These are phyloP conservation scores for Nakazawaea laoshanensis DNA, from an alignment of 805 yeast species.

Conservation along the genomic window DNA sequence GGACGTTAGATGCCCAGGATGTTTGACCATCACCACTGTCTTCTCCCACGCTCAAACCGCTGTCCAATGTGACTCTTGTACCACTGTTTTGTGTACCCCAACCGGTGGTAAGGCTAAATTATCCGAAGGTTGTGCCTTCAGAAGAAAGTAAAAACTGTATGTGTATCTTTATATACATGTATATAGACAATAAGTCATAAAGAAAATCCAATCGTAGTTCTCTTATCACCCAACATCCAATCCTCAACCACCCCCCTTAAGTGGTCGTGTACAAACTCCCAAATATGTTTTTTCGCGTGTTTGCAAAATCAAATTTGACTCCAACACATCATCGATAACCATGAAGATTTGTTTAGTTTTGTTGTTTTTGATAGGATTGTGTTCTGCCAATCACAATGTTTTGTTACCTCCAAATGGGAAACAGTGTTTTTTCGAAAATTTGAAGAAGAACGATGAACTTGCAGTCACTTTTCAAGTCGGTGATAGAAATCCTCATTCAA, in stretches of 20 bases:
- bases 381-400: slow-evolving; percentile 61
- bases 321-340: no score
- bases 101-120: slow-evolving; percentile 96
- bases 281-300: no score
- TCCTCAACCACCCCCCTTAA: no score
- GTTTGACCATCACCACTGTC: slow-evolving; percentile 90
- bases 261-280: no score
- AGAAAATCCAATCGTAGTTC: no score
- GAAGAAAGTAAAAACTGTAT: slow-evolving; percentile 94
- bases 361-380: not conserved
- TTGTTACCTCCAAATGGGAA: slow-evolving; percentile 76
- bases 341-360: no score
- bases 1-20: slow-evolving; percentile 96
- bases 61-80: slow-evolving; percentile 90
- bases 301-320: no score
- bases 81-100: slow-evolving; percentile 90
- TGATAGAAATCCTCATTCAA: slow-evolving; percentile 68
- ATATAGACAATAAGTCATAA: no score
- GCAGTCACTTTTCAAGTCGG: slow-evolving; percentile 92
- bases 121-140: slow-evolving; percentile 94
- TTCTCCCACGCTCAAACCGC: slow-evolving; percentile 97
- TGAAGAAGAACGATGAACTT: slow-evolving; percentile 78
- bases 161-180: no score
- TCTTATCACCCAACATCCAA: no score
- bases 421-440: slow-evolving; percentile 79